Base-by-base conservation (phyloP, 2,329 filamentous ascomycete species). In the Ophiocordyceps australis region DNA sequence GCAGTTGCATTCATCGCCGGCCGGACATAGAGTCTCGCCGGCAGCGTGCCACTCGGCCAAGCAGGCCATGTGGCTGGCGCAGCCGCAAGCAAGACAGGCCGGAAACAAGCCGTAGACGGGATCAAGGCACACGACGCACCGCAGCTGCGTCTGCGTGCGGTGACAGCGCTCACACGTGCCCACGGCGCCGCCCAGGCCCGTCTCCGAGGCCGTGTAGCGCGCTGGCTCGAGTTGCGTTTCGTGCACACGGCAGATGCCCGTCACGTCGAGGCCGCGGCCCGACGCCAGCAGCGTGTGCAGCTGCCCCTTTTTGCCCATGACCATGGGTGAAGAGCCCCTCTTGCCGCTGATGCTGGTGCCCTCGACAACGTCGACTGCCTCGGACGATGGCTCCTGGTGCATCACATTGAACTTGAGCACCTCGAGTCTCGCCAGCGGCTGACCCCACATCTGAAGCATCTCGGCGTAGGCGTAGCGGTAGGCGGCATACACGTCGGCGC, bases 391-490 rank as follows among this genome's bases (percentile, higher is more conserved):
- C 24, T 60, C 55, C 15, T 65, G 62, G 28, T 62, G 62, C 20
- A 76, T 50, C 4, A 67, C 59, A 33, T 75, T 75, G 39, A 76
- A 77, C 39, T 78, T 77, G 48, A 77, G 58, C 16, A 78, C 63
- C 40, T 78, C 73, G 2, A 77, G 57, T 12, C 71, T 57, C 17
- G 66, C 59, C 5, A 76, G 48, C 0, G 69, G 69, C 29, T 71
- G 61, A 3, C 59, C 55, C 73, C 73, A 77, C 47, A 69, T 64
- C 35, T 72, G 71, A 4, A 78, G 55, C 47, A 77, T 61, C 44
- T 75, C 69, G n/a, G 72, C 70, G 37, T 78, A 78, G 1, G 63
- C 59, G 31, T 67, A 64, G 19, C 73, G 64, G 38, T 76, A 78
- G 37, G 54, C 57, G n/a, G 60, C 56, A 34, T 71, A 70, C 13